These are phyloP conservation scores for Fusarium concolor DNA, from an alignment of 2,329 filamentous ascomycete species.

Conservation along the genomic window DNA sequence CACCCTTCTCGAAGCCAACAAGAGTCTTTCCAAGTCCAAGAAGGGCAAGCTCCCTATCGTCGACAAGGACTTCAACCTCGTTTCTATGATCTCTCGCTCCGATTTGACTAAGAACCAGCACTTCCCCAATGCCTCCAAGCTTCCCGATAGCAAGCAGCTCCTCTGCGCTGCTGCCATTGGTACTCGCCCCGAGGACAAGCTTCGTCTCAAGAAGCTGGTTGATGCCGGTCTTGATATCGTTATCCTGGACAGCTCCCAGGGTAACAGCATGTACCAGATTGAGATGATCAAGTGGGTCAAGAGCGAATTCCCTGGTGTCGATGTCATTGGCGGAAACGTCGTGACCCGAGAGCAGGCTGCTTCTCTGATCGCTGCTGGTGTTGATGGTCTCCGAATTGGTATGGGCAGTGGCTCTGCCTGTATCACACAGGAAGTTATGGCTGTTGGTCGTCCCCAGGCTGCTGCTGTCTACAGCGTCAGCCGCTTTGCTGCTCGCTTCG, in stretches of 20 bases:
- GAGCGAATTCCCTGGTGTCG: slow-evolving; percentile 82
- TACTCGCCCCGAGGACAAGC: slow-evolving; percentile 92
- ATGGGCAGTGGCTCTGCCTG: slow-evolving; percentile 99
- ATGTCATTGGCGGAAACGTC: slow-evolving; percentile 98
- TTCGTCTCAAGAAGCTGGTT: slow-evolving; percentile 84
- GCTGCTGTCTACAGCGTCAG: slow-evolving; percentile 92
- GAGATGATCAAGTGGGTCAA: slow-evolving; percentile 99
- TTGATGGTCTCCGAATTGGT: slow-evolving; percentile 95
- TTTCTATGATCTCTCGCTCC: slow-evolving; percentile 92
- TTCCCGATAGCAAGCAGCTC: slow-evolving; percentile 96
- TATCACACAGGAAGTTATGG: slow-evolving; percentile 99
- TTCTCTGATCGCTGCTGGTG: slow-evolving; percentile 89
- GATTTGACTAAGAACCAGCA: slow-evolving; percentile 99
- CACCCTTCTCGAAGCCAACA: slow-evolving; percentile 88
- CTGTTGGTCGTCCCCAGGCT: slow-evolving; percentile 95
- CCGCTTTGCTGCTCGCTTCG: slow-evolving; percentile 89
- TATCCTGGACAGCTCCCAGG: slow-evolving; percentile 94
- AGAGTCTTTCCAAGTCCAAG: slow-evolving; percentile 92
- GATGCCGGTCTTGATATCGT: slow-evolving; percentile 97
- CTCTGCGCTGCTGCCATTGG: slow-evolving; percentile 96
- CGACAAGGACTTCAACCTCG: slow-evolving; percentile 83
- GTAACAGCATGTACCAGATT: slow-evolving; percentile 98
- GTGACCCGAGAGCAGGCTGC: slow-evolving; percentile 98
- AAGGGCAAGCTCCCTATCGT: slow-evolving; percentile 98
- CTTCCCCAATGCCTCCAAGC: slow-evolving; percentile 96